A percentile compares a stretch with the other conserved stretches of the same genome.
Evolutionary conservation across 768 basidiomycete species (phyloP).

Genomic region (Trametes cinnabarina): DNA sequence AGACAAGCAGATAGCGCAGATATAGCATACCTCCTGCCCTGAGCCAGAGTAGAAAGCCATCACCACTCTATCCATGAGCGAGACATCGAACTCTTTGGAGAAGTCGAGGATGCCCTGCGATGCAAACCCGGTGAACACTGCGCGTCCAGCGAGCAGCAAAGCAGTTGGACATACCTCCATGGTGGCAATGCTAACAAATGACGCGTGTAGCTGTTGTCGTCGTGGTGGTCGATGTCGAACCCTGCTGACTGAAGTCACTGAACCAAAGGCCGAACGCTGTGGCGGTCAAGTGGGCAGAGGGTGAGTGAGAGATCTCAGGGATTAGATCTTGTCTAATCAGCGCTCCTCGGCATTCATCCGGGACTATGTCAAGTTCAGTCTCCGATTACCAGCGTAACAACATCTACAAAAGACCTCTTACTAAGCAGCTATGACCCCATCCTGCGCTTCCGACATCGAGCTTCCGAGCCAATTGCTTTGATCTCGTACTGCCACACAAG

Average conservation of each 20-base stretch:
- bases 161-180: slow-evolving; percentile 39
- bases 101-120: slow-evolving; percentile 91
- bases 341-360: slow-evolving; percentile 4
- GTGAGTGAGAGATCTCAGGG: slow-evolving; percentile 21
- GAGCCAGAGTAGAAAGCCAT: slow-evolving; percentile 86
- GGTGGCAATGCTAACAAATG: slow-evolving; percentile 24
- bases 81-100: slow-evolving; percentile 89
- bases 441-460: background rate
- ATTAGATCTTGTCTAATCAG: slow-evolving; percentile 22
- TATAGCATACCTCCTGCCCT: slow-evolving; percentile 69
- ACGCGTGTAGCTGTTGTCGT: slow-evolving; percentile 21
- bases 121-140: slow-evolving; percentile 5
- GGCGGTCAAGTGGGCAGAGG: slow-evolving; percentile 30
- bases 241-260: slow-evolving; percentile 24
- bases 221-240: slow-evolving; percentile 25
- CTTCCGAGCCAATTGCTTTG: background rate
- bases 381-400: slow-evolving; percentile 2
- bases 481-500: slow-evolving; percentile 13
- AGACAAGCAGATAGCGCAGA: slow-evolving; percentile 9
- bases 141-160: background rate
- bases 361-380: background rate
- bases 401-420: background rate
- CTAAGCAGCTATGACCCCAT: background rate
- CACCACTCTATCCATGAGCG: slow-evolving; percentile 90
- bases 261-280: slow-evolving; percentile 20